Percentiles rank a stretch among this genome's conserved stretches.
These are phyloP conservation scores for Niveomyces coronatus DNA, from an alignment of 2,329 filamentous ascomycete species.

Conservation along the genomic window DNA sequence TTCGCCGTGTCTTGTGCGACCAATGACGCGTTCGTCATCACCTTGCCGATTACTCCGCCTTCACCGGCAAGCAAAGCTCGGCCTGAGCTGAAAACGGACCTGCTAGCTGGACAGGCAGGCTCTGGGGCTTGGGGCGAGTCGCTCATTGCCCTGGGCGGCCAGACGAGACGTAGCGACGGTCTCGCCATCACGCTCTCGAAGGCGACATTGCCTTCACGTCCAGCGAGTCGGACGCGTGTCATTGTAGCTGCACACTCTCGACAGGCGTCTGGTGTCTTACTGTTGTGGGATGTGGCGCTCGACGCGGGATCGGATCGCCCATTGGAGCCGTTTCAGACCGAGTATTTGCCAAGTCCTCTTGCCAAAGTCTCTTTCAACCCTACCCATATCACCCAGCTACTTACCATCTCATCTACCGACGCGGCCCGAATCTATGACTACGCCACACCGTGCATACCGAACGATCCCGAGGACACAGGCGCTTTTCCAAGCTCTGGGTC, in stretches of 20 bases:
- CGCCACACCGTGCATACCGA: conserved; percentile 38
- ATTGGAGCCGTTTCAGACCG: conserved; percentile 47
- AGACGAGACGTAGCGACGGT: conserved; percentile 41
- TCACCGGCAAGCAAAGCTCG: conserved; percentile 49
- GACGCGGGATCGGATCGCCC: conserved; percentile 24
- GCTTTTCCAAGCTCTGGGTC: conserved; percentile 48
- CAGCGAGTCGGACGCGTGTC: conserved; percentile 27
- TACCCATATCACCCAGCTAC: conserved; percentile 45
- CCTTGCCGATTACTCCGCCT: conserved; percentile 50
- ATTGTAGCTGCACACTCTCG: conserved; percentile 51
- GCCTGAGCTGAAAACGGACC: conserved; percentile 38
- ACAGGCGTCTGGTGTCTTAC: conserved; percentile 48
- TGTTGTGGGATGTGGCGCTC: conserved; percentile 48
- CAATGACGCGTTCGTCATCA: conserved; percentile 46
- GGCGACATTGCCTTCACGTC: conserved; percentile 29
- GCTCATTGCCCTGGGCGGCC: conserved; percentile 42
- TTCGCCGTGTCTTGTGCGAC: conserved; percentile 51
- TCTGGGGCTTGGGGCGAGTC: conserved; percentile 55
- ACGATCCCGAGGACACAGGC: conserved; percentile 39
- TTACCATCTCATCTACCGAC: conserved; percentile 44
- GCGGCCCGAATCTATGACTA: conserved; percentile 55
- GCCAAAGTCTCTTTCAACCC: conserved; percentile 51
- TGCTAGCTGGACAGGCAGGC: conserved; percentile 44
- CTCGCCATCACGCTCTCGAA: conserved; percentile 44
- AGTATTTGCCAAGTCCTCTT: conserved; percentile 45